A percentile compares a stretch with the other conserved stretches of the same genome.
Evolutionary conservation across 306 rosid species (phyloP).

Genomic region (Erythrophleum fordii): DNA sequence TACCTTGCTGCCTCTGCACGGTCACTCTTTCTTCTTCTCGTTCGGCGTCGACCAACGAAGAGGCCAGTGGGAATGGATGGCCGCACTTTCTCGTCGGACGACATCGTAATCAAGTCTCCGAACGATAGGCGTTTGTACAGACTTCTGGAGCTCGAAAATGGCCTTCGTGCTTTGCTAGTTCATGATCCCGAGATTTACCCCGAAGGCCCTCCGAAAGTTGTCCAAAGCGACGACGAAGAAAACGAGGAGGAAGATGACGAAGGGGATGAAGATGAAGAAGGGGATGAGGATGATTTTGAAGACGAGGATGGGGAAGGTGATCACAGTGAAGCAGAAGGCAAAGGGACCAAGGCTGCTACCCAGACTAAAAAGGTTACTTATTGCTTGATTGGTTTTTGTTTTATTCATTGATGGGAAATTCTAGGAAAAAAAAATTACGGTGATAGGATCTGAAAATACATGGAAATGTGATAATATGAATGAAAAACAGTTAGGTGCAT

Average conservation of each 20-base stretch:
- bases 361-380: conserved; percentile 82
- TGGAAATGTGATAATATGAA: conserved; percentile 1
- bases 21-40: not conserved
- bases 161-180: conserved; percentile 80
- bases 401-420: conserved; percentile 22
- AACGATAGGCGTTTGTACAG: conserved; percentile 79
- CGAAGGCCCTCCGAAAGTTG: conserved; percentile 51
- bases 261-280: conserved; percentile 1
- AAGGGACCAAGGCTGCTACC: conserved; percentile 51
- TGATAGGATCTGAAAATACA: conserved; percentile 20
- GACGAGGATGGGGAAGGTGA: conserved; percentile 45
- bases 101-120: conserved; percentile 71
- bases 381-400: not conserved
- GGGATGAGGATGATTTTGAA: conserved; percentile 33
- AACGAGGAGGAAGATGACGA: conserved; percentile 40
- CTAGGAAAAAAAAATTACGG: not conserved
- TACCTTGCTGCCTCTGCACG: not conserved
- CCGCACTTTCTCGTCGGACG: conserved; percentile 56
- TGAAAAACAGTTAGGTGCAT: not conserved
- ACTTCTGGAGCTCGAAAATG: conserved; percentile 64
- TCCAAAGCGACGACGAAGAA: conserved; percentile 38
- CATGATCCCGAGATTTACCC: conserved; percentile 95
- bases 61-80: conserved; percentile 35
- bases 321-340: conserved; percentile 37
- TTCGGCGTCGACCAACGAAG: not conserved